These are phyloP conservation scores for Batkoa obscura DNA, from an alignment of 371 early-diverging fungal species.

Conservation along the genomic window DNA sequence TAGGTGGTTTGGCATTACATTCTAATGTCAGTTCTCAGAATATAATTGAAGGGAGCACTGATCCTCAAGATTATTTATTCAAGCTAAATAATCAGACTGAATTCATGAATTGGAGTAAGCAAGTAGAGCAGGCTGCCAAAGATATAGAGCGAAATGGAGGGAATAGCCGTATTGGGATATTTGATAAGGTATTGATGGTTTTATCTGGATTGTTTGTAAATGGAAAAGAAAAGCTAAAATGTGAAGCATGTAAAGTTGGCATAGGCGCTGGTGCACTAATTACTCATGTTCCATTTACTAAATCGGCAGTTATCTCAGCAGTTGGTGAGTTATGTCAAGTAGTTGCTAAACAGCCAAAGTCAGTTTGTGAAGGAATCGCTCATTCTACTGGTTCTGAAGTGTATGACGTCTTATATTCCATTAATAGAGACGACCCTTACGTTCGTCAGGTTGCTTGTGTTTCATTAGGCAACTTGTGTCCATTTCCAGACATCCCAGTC, in stretches of 20 bases:
- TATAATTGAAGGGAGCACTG: too few species aligned
- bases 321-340: background rate
- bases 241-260: constrained; percentile 4
- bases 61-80: too few species aligned
- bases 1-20: too few species aligned
- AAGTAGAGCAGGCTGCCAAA: background rate
- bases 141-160: background rate
- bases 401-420: background rate
- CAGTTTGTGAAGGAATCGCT: constrained; percentile 1
- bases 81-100: too few species aligned
- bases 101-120: background rate
- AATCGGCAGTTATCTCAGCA: background rate
- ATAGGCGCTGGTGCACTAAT: background rate
- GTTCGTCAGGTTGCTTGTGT: background rate
- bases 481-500: background rate
- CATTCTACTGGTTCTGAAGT: background rate
- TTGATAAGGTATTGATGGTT: background rate
- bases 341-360: background rate
- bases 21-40: too few species aligned
- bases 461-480: background rate
- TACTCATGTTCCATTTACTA: background rate
- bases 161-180: background rate
- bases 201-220: background rate
- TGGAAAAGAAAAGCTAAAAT: background rate
- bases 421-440: background rate